Conservation (phyloP, 2,329 filamentous ascomycete genomes). For the Cercospora sesami region DNA sequence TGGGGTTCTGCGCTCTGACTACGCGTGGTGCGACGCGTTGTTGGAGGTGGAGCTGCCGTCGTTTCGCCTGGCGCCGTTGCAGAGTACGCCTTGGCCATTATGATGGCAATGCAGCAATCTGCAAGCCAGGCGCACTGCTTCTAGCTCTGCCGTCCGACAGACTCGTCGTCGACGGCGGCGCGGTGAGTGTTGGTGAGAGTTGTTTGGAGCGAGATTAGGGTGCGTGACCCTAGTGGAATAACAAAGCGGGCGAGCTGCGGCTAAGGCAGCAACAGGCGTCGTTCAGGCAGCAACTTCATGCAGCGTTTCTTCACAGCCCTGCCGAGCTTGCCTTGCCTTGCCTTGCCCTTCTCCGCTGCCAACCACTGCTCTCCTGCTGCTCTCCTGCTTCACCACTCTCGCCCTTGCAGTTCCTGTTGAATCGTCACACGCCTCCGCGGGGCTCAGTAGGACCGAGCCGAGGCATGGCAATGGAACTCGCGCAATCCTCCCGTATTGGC, state of each 20-base stretch:
- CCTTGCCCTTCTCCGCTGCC: not conserved
- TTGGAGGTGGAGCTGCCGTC: constrained; percentile 4
- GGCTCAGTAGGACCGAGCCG: not conserved
- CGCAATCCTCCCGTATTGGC: not conserved
- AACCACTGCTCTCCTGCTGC: not conserved
- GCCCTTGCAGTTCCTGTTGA: not conserved
- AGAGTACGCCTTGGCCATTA: constrained; percentile 16
- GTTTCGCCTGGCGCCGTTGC: constrained; percentile 12
- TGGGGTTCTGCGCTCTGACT: constrained; percentile 19
- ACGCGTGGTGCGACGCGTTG: constrained; percentile 13
- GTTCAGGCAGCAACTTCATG: not conserved
- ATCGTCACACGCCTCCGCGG: not conserved
- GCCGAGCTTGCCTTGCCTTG: not conserved
- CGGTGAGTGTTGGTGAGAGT: not conserved
- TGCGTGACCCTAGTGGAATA: not conserved
- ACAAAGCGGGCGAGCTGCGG: not conserved
- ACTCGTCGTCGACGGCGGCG: not conserved
- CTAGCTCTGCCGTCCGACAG: not conserved
- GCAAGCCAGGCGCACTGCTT: not conserved
- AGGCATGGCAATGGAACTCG: not conserved
- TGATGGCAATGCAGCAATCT: not conserved
- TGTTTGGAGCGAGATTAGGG: not conserved
- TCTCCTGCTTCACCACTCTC: not conserved
- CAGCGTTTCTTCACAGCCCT: not conserved
- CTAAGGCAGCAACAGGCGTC: not conserved